Percentiles rank a stretch among this genome's conserved stretches.
Evolutionary conservation across 495 filamentous ascomycete genomes (phyloP).

Genomic region (Parathielavia hyrcaniae): DNA sequence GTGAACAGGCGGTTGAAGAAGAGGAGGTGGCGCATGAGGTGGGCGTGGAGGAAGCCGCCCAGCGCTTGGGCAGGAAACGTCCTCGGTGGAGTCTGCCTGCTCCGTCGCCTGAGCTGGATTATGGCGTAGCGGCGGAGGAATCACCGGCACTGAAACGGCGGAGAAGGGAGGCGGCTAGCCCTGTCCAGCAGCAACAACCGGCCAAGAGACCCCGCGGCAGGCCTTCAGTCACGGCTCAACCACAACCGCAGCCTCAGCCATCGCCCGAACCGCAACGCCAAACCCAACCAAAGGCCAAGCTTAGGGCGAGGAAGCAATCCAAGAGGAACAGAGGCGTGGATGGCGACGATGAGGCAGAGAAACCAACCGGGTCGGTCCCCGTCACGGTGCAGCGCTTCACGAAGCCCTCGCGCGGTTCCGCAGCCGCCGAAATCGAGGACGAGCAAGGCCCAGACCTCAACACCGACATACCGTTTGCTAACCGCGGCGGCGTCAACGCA

Average conservation of each 20-base stretch:
- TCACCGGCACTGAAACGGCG: constrained; percentile 33
- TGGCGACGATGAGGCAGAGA: constrained; percentile 27
- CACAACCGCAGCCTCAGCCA: constrained; percentile 2
- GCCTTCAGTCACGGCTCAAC: not conserved
- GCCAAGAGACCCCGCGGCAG: constrained; percentile 12
- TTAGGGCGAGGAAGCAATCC: constrained; percentile 14
- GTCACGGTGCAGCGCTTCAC: constrained; percentile 46
- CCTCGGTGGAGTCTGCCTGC: constrained; percentile 30
- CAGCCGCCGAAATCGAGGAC: constrained; percentile 29
- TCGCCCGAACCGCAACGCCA: not conserved
- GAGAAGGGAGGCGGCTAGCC: constrained; percentile 27
- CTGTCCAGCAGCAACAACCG: constrained; percentile 36
- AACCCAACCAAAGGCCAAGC: constrained; percentile 24
- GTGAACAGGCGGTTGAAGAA: constrained; percentile 16
- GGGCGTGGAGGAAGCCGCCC: constrained; percentile 33
- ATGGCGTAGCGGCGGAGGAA: constrained; percentile 21
- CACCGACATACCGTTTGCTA: constrained; percentile 46
- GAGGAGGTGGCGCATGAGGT: constrained; percentile 25
- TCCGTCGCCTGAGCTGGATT: constrained; percentile 30
- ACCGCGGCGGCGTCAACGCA: constrained; percentile 59
- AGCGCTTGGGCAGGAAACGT: constrained; percentile 34
- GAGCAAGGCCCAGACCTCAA: constrained; percentile 40
- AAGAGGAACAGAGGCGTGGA: constrained; percentile 12
- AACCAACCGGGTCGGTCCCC: constrained; percentile 29
- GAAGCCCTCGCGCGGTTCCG: constrained; percentile 22